Evolutionary conservation across 495 filamentous ascomycete genomes (phyloP), one percentile per base, ranked within the genome.

Genomic region (Darksidea phi): DNA sequence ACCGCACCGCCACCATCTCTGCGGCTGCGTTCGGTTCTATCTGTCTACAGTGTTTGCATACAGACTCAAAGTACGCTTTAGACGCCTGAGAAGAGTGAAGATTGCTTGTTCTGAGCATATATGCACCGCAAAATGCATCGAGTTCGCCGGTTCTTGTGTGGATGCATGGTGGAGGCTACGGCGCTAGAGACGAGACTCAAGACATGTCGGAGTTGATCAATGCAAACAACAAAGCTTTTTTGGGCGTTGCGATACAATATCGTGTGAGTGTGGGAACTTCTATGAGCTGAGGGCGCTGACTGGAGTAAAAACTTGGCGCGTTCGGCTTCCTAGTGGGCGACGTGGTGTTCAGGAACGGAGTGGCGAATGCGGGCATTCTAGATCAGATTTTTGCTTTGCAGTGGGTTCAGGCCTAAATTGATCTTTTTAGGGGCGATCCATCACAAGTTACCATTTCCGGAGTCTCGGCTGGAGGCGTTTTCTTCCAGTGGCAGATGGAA

Each of bases 131-230:
- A 15, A 60, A 26, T 54, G 54, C 48, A 24, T 59, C 26, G 2
- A 63, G 48, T 23, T 59, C 69, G 7, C 70, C 70, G 0, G 59
- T 71, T 23, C 63, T 72, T 6, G 55, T 72, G 7, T 74, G 67
- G 68, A 70, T 74, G 15, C 71, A 73, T 48, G 71, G 70, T 15
- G 71, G 70, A 26, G 71, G 72, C 2, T 72, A 74, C 48, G 70
- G 70, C 1, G 11, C 53, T 18, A 68, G 70, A 17, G 58, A 62
- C 37, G 70, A 61, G 17, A 34, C 23, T 2, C 59, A 70, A 18
- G 67, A 70, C 36, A 23, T 70, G 24, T 47, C 68, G 1, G 23
- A 28, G 1, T 45, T 72, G 49, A 72, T 74, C 43, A 62, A 63
- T 28, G 59, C 67, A 15, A 74, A 74, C 45, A 56, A 54, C 10